A percentile compares a stretch with the other conserved stretches of the same genome.
Evolutionary conservation across 345 rosid genomes (phyloP).

Genomic region (rapeseed (Brassica napus)): DNA sequence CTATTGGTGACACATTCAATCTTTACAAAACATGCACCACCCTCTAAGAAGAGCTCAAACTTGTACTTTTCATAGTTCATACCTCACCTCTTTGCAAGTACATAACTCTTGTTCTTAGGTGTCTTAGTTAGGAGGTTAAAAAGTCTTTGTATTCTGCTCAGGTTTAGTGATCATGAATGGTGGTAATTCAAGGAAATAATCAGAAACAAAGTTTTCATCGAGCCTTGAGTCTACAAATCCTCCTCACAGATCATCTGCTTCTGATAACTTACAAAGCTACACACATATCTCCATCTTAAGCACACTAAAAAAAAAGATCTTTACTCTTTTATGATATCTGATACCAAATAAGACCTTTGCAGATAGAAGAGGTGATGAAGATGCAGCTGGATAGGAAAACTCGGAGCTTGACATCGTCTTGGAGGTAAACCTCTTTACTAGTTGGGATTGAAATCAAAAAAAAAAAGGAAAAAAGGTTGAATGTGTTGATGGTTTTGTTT

Average conservation of each 20-base stretch:
- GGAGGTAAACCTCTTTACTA: constrained; percentile 61
- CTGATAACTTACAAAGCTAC: constrained; percentile 91
- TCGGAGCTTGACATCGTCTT: constrained; percentile 76
- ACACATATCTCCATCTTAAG: constrained; percentile 20
- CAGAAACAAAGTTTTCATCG: constrained; percentile 58
- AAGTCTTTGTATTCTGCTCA: background rate
- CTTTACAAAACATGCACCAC: background rate
- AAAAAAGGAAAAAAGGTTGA: background rate
- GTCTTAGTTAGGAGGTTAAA: constrained; percentile 5
- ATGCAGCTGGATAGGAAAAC: constrained; percentile 20
- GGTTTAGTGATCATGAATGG: constrained; percentile 22
- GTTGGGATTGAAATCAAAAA: background rate
- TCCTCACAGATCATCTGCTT: constrained; percentile 73
- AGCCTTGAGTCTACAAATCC: constrained; percentile 67
- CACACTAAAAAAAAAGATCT: too few species aligned
- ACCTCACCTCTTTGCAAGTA: constrained; percentile 13
- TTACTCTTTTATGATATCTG: background rate
- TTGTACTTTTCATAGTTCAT: background rate
- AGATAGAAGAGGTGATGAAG: constrained; percentile 78
- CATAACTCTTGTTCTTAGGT: background rate
- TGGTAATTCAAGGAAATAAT: constrained; percentile 60
- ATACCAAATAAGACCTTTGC: constrained; percentile 30
- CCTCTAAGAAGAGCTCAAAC: background rate
- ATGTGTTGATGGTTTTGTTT: constrained; percentile 1
- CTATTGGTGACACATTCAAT: constrained; percentile 9